phyloP scores from a whole-genome alignment of 2,329 filamentous ascomycete genomes.

The Colletotrichum plurivorum region DNA sequence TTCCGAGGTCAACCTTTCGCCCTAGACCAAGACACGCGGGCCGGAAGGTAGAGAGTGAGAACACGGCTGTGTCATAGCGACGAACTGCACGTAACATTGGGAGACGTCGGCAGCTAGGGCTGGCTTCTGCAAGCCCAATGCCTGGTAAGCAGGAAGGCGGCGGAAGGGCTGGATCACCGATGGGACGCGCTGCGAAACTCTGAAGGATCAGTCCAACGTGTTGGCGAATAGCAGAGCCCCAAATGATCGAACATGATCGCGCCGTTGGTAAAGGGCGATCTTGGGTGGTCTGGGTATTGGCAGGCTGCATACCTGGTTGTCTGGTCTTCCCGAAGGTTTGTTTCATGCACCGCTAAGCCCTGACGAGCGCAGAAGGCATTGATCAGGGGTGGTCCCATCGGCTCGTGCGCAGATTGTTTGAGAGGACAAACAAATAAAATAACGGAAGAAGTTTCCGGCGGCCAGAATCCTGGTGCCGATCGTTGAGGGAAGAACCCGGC shows the following conservation, averaged over 20 bases:
- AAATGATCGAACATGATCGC: conserved; percentile 2
- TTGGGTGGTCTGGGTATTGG: conserved; percentile 9
- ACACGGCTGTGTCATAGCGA: conserved; percentile 34
- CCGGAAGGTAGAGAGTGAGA: background rate
- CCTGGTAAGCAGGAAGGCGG: conserved; percentile 7
- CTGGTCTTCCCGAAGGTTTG: conserved; percentile 37
- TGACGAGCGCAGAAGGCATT: conserved; percentile 12
- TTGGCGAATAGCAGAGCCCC: conserved; percentile 6
- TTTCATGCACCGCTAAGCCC: conserved; percentile 34
- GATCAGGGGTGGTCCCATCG: conserved; percentile 20
- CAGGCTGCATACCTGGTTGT: conserved; percentile 11
- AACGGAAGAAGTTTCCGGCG: background rate
- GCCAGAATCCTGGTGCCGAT: conserved; percentile 1
- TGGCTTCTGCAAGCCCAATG: conserved; percentile 24
- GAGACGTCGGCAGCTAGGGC: conserved; percentile 8
- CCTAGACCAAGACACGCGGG: background rate
- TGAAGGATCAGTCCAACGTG: conserved; percentile 1
- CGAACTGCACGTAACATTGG: conserved; percentile 21
- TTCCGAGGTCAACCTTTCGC: conserved; percentile 14
- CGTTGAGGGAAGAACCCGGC: conserved; percentile 18
- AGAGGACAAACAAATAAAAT: conserved; percentile 23
- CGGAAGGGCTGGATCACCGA: conserved; percentile 31
- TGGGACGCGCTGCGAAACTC: conserved; percentile 38
- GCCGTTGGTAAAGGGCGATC: conserved; percentile 13
- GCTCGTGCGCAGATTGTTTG: conserved; percentile 36